phyloP scores from a whole-genome alignment of 202 grass and related monocot species.

The Hordeum pubiflorum region DNA sequence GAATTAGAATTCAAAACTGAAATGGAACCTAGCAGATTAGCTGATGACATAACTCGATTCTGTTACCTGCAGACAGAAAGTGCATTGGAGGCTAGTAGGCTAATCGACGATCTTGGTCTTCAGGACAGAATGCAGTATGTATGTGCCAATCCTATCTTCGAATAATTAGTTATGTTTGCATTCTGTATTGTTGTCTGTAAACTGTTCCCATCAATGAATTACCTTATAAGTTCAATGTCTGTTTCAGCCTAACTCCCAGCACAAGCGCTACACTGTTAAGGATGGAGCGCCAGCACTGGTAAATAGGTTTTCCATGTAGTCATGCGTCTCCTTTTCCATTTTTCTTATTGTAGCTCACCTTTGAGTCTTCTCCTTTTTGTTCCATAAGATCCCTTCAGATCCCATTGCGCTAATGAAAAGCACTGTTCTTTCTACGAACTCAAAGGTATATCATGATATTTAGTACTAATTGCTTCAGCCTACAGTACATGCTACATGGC shows the following conservation, averaged over 20 bases:
- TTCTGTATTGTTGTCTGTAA: background rate
- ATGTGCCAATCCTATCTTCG: slow-evolving; percentile 32
- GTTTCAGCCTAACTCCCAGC: slow-evolving; percentile 76
- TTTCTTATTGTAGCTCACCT: background rate
- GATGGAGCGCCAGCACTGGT: slow-evolving; percentile 74
- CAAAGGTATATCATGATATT: slow-evolving; percentile 54
- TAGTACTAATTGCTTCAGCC: background rate
- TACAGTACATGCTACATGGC: background rate
- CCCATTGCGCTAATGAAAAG: slow-evolving; percentile 70
- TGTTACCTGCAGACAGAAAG: slow-evolving; percentile 65
- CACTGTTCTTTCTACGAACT: slow-evolving; percentile 73
- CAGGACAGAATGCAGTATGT: slow-evolving; percentile 76
- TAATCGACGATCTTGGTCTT: slow-evolving; percentile 78
- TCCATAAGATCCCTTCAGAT: slow-evolving; percentile 64
- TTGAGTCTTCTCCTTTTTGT: slow-evolving; percentile 9
- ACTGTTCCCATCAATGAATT: background rate
- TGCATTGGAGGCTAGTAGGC: slow-evolving; percentile 51
- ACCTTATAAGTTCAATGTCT: slow-evolving; percentile 17
- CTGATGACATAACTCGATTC: slow-evolving; percentile 14
- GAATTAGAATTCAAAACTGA: background rate
- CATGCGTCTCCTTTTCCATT: background rate
- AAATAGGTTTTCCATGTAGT: slow-evolving; percentile 23
- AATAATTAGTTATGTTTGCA: background rate
- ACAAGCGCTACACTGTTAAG: slow-evolving; percentile 88
- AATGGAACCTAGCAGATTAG: background rate